These are phyloP conservation scores for Neurospora sp. DNA, from an alignment of 495 filamentous ascomycete species.

Conservation along the genomic window DNA sequence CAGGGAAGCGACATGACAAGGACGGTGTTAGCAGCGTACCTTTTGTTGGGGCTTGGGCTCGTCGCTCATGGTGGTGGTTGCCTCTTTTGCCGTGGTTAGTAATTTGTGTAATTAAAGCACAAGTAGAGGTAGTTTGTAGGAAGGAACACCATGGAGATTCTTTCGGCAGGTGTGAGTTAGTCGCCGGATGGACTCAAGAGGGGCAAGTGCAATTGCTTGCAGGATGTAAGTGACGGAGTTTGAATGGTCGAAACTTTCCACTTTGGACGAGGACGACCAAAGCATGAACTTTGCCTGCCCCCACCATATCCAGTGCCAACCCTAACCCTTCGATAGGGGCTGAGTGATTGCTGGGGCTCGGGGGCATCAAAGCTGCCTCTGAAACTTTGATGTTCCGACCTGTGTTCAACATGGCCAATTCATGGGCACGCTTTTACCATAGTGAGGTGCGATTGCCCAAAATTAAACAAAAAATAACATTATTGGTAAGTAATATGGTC, in stretches of 20 bases:
- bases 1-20: neutral
- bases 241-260: neutral
- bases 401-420: neutral
- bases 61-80: neutral
- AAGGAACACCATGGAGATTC: neutral
- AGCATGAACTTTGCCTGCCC: neutral
- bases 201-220: neutral
- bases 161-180: neutral
- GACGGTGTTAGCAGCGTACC: neutral
- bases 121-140: neutral
- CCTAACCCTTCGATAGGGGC: neutral
- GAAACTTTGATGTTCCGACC: neutral
- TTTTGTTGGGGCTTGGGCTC: neutral
- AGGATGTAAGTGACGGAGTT: neutral
- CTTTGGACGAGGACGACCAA: neutral
- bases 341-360: neutral
- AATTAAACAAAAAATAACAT: neutral
- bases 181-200: neutral
- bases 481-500: neutral
- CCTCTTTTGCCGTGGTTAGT: neutral
- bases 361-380: neutral
- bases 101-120: neutral
- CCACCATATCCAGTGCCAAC: neutral
- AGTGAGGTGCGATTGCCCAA: neutral
- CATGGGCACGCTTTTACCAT: neutral